Percentiles rank a stretch among this genome's conserved stretches.
These are phyloP conservation scores for Madurella fahalii DNA, from an alignment of 2,329 filamentous ascomycete genomes.

Conservation along the genomic window DNA sequence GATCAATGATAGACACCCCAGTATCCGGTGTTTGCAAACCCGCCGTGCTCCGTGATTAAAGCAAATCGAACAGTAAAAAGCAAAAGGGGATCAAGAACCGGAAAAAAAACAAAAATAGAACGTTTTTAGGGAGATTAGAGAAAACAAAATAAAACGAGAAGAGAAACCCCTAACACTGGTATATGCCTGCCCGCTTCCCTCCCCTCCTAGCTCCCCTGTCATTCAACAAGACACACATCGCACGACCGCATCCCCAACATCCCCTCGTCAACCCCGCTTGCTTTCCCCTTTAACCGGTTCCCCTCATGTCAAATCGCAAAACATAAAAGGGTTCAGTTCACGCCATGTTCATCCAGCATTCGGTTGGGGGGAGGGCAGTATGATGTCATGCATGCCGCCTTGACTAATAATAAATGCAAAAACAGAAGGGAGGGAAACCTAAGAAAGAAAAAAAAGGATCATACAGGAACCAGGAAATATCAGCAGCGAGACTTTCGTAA, in stretches of 20 bases:
- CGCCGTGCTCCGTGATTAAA: neutral
- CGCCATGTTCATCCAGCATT: conserved; percentile 8
- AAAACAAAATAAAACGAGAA: conserved; percentile 17
- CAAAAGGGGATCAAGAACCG: neutral
- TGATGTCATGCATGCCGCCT: neutral
- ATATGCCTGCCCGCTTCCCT: neutral
- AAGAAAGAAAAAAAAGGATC: conserved; percentile 32
- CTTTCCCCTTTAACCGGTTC: neutral
- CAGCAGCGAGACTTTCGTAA: conserved; percentile 21
- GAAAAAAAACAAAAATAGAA: conserved; percentile 9
- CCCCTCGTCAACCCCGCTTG: neutral
- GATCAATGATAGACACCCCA: neutral
- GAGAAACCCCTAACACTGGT: neutral
- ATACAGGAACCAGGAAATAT: conserved; percentile 21
- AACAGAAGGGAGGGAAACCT: conserved; percentile 9
- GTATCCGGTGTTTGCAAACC: neutral
- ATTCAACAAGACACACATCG: neutral
- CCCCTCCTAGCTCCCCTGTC: neutral
- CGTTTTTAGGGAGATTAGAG: conserved; percentile 15
- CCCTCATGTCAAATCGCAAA: neutral
- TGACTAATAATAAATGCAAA: conserved; percentile 2
- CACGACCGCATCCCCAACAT: neutral
- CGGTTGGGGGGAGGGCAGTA: neutral
- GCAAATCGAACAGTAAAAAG: neutral
- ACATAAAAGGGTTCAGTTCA: neutral